Evolutionary conservation across 306 rosid genomes (phyloP).

Genomic region (Pachyrhizus erosus): DNA sequence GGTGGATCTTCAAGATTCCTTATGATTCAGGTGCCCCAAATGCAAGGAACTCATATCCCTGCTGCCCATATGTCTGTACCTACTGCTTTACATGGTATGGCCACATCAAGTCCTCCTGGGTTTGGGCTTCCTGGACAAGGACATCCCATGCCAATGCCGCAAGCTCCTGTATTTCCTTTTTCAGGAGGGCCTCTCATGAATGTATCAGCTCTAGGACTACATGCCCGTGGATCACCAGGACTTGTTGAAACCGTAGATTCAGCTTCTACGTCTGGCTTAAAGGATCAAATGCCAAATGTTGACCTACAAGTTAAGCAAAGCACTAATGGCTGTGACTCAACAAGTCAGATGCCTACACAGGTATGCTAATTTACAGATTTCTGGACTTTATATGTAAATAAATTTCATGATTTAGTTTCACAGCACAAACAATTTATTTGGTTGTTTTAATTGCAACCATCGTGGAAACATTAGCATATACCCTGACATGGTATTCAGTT

Average conservation of each 20-base stretch:
- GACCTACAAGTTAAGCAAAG: slow-evolving; percentile 54
- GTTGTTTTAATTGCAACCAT: slow-evolving; percentile 18
- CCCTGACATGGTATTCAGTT: background rate
- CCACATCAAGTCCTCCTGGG: slow-evolving; percentile 68
- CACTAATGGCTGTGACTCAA: slow-evolving; percentile 52
- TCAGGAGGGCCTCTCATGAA: slow-evolving; percentile 70
- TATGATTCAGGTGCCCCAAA: slow-evolving; percentile 75
- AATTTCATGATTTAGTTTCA: background rate
- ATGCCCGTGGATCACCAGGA: slow-evolving; percentile 58
- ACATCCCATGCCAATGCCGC: slow-evolving; percentile 65
- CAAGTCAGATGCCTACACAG: slow-evolving; percentile 62
- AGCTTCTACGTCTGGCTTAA: slow-evolving; percentile 63
- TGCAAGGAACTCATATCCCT: slow-evolving; percentile 83
- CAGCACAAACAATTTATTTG: background rate
- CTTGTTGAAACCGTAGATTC: slow-evolving; percentile 56
- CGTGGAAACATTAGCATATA: background rate
- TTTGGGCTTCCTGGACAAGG: slow-evolving; percentile 84
- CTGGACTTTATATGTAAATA: background rate
- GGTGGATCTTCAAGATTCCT: slow-evolving; percentile 70
- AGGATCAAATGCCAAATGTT: slow-evolving; percentile 56
- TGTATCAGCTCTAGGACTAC: slow-evolving; percentile 49
- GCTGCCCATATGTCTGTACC: slow-evolving; percentile 63
- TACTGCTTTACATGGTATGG: slow-evolving; percentile 64
- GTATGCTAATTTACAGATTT: slow-evolving; percentile 46
- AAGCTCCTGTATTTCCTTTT: slow-evolving; percentile 53